These are phyloP conservation scores for Citrullus colocynthis DNA, from an alignment of 306 rosid genomes.

Conservation along the genomic window DNA sequence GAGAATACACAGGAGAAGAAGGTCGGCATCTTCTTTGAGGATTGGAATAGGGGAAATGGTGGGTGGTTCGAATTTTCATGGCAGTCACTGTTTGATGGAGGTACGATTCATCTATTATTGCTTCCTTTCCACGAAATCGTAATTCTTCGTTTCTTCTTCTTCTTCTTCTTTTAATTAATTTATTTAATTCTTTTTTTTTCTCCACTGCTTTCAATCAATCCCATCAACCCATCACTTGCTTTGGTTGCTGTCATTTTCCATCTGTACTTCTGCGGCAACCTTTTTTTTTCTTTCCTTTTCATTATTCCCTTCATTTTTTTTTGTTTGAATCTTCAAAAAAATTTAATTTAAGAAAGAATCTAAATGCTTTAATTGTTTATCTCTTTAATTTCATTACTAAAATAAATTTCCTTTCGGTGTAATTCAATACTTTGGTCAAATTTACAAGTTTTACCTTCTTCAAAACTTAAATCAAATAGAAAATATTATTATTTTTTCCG, in stretches of 20 bases:
- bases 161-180: neutral
- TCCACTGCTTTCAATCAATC: neutral
- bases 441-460: too few relatives aligned
- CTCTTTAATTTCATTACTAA: neutral
- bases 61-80: slow-evolving; percentile 28
- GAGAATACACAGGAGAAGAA: slow-evolving; percentile 40
- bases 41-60: slow-evolving; percentile 6
- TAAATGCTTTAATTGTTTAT: neutral
- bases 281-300: neutral
- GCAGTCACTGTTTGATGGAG: slow-evolving; percentile 39
- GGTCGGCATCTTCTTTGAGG: slow-evolving; percentile 30
- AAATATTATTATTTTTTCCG: too few relatives aligned
- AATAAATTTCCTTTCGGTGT: too few relatives aligned
- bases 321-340: neutral
- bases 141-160: neutral
- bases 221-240: neutral
- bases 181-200: neutral
- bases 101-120: slow-evolving; percentile 18
- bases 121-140: neutral
- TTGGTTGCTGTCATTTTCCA: neutral
- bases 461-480: too few relatives aligned
- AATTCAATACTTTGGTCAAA: too few relatives aligned
- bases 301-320: neutral
- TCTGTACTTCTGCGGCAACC: neutral
- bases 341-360: neutral